Evolutionary conservation across 2,329 filamentous ascomycete genomes (phyloP), one percentile per base, ranked within the genome.

Genomic region (Fusarium miscanthi): DNA sequence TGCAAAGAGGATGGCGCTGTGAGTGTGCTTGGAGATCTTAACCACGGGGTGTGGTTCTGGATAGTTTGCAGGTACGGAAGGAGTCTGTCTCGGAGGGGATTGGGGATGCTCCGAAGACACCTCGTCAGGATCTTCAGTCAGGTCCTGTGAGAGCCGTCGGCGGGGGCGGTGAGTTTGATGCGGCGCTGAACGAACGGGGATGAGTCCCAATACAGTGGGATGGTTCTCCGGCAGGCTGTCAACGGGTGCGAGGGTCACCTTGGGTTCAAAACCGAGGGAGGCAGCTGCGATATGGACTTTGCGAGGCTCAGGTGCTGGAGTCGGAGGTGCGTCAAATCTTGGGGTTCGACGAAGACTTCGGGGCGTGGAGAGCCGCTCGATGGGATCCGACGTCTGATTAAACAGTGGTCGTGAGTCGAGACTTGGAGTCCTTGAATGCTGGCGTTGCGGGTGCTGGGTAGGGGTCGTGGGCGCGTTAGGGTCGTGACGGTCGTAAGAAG

Each of bases 1-100:
- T 41, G 94, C 91, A 85, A 93, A 98, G 77, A 97, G 91, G 80
- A 99, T 95, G 41, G 96, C 95, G 81, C 93, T 93, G 73, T 94
- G 93, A 51, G 94, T 97, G 73, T 93, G 91, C 76, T 90, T 92
- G 52, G 94, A 97, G 81, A 98, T 91, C 78, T 90, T 90, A 69
- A 87, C 80, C 59, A 84, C 83, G 11, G 85, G 84, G 70, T 87
- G 86, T 45, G 84, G 81, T 59, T 83, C 80, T 56, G 81, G 78
- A 66, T 74, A 80, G 61, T 81, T 75, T 60, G 77, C 68, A 69
- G 78, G 76, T 37, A 78, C 76, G 68, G 80, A 76, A 57, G 76
- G 75, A 60, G 77, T 76, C 53, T 68, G 69, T 49, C 59, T 78
- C 53, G 59, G 69, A 56, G 74, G 75, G 59, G 78, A 62, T 75